A percentile compares a stretch with the other conserved stretches of the same genome.
phyloP scores from a whole-genome alignment of 352 stramenopile species.

The Chrysophaeum taylorii region DNA sequence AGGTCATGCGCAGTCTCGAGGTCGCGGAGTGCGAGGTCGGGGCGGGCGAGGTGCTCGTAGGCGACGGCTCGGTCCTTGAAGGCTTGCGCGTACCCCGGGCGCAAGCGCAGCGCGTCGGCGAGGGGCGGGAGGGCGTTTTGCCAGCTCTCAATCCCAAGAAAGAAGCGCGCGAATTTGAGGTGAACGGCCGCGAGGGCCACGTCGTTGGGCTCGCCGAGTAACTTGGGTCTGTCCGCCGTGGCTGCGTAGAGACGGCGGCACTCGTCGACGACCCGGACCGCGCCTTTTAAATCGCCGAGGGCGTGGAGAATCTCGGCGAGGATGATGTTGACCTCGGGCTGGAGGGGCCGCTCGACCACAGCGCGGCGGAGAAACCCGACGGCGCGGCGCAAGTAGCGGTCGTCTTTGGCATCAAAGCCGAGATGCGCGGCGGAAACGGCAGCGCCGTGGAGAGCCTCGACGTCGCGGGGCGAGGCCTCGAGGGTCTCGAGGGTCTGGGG shows the following conservation, averaged over 20 bases:
- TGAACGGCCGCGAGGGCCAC: conserved; percentile 21
- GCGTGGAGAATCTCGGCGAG: conserved; percentile 20
- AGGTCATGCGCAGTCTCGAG: conserved; percentile 10
- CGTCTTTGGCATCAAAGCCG: conserved; percentile 19
- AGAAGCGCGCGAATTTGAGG: conserved; percentile 26
- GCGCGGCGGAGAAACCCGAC: not conserved
- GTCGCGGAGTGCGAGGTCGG: not conserved
- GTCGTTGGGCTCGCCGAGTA: not conserved
- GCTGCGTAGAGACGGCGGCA: not conserved
- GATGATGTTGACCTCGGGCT: conserved; percentile 23
- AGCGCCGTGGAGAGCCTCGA: conserved; percentile 4
- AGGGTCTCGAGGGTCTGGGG: conserved; percentile 3
- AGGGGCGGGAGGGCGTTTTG: conserved; percentile 14
- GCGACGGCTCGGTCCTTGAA: conserved; percentile 17
- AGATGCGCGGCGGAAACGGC: conserved; percentile 22
- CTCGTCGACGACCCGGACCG: not conserved
- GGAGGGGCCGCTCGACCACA: conserved; percentile 9
- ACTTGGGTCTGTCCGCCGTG: not conserved
- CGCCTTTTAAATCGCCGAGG: not conserved
- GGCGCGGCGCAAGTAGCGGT: not conserved
- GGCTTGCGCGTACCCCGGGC: conserved; percentile 19
- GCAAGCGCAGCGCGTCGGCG: conserved; percentile 11
- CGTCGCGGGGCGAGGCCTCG: conserved; percentile 15
- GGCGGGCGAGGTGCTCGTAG: conserved; percentile 5
- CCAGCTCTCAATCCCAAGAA: conserved; percentile 6